phyloP scores from a whole-genome alignment of 2,329 filamentous ascomycete genomes.

The Lachnellula willkommii region DNA sequence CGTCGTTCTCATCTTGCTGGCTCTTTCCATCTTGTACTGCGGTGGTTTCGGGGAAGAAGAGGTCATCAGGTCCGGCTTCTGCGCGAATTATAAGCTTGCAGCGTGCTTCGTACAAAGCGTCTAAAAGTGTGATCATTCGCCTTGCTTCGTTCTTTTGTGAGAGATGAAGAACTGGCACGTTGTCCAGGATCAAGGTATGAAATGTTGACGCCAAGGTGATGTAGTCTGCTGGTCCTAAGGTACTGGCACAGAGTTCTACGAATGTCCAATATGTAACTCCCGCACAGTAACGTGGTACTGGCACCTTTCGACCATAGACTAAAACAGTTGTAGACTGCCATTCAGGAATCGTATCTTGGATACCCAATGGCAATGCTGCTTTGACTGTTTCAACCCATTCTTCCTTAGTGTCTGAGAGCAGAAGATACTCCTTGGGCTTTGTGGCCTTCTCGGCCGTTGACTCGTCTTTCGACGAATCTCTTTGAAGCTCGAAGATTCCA shows the following conservation, averaged over 20 bases:
- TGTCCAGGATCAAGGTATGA: slow-evolving; percentile 70
- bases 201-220: slow-evolving; percentile 74
- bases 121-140: slow-evolving; percentile 73
- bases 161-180: slow-evolving; percentile 61
- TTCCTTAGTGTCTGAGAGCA: slow-evolving; percentile 16
- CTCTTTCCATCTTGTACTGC: slow-evolving; percentile 25
- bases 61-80: slow-evolving; percentile 60
- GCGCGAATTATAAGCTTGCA: slow-evolving; percentile 70
- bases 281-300: slow-evolving; percentile 51
- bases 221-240: slow-evolving; percentile 75
- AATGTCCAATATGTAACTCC: slow-evolving; percentile 64
- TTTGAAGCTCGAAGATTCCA: not conserved
- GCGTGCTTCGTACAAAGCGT: slow-evolving; percentile 75
- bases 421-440: slow-evolving; percentile 26
- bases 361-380: slow-evolving; percentile 17
- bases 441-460: not conserved
- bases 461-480: not conserved
- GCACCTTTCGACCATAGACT: slow-evolving; percentile 60
- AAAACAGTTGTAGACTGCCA: slow-evolving; percentile 43
- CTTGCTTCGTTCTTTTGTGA: slow-evolving; percentile 75
- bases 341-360: slow-evolving; percentile 24
- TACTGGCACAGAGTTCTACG: slow-evolving; percentile 55
- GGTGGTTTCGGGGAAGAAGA: slow-evolving; percentile 66
- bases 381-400: slow-evolving; percentile 24
- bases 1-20: slow-evolving; percentile 33